These are phyloP conservation scores for Ogataea chonburiensis DNA, from an alignment of 805 yeast genomes.

Conservation along the genomic window DNA sequence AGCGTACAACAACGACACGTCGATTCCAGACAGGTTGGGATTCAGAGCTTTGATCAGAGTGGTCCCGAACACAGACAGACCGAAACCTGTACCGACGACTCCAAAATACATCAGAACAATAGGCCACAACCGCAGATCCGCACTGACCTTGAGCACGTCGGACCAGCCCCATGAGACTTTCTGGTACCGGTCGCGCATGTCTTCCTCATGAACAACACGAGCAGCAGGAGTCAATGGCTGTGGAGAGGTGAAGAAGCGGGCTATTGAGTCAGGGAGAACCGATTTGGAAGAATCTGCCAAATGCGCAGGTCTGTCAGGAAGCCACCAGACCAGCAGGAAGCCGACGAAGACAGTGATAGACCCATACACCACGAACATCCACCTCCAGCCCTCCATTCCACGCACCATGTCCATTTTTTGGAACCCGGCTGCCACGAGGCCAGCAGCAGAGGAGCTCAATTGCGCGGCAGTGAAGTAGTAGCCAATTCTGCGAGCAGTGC, in stretches of 20 bases:
- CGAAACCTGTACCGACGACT: conserved; percentile 89
- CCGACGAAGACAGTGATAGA: conserved; percentile 64
- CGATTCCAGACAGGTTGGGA: conserved; percentile 60
- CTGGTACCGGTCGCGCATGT: conserved; percentile 53
- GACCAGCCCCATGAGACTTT: conserved; percentile 53
- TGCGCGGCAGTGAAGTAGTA: conserved; percentile 92
- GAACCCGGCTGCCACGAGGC: conserved; percentile 83
- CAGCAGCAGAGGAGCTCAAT: conserved; percentile 85
- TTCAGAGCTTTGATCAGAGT: conserved; percentile 67
- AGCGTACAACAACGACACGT: conserved; percentile 74
- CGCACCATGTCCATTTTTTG: conserved; percentile 72
- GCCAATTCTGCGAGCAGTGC: conserved; percentile 78
- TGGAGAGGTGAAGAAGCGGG: conserved; percentile 24
- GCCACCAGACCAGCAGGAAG: conserved; percentile 70
- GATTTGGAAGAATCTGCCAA: conserved; percentile 15
- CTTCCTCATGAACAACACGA: conserved; percentile 52
- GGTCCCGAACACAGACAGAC: conserved; percentile 81
- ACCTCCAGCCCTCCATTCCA: conserved; percentile 81
- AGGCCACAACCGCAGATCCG: conserved; percentile 76
- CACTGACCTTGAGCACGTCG: conserved; percentile 53
- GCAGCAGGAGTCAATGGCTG: conserved; percentile 57
- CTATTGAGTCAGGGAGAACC: conserved; percentile 21
- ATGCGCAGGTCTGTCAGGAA: conserved; percentile 71
- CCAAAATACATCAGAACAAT: conserved; percentile 86
- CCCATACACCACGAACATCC: conserved; percentile 82